phyloP scores from a whole-genome alignment of 495 filamentous ascomycete genomes.

The Penicillium robsamsonii region DNA sequence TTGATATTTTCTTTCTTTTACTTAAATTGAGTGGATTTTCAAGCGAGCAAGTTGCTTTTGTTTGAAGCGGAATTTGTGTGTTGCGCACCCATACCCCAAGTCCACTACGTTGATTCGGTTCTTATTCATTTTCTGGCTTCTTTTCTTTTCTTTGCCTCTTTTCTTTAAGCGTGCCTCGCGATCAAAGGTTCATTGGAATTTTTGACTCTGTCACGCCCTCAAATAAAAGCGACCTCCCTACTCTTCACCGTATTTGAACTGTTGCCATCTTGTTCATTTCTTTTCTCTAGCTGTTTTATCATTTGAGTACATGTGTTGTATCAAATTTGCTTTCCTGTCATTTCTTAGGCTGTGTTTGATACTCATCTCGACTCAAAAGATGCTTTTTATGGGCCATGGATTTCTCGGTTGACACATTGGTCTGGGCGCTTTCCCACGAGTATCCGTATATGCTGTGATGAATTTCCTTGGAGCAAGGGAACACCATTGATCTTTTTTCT shows the following conservation, averaged over 20 bases:
- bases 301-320: constrained; percentile 33
- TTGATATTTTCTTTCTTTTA: constrained; percentile 15
- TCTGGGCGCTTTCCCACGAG: constrained; percentile 20
- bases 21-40: constrained; percentile 44
- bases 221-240: constrained; percentile 46
- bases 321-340: constrained; percentile 22
- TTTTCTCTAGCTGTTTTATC: constrained; percentile 35
- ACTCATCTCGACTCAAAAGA: constrained; percentile 21
- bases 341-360: constrained; percentile 26
- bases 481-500: constrained; percentile 19
- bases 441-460: constrained; percentile 32
- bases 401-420: constrained; percentile 23
- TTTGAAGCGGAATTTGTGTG: constrained; percentile 50
- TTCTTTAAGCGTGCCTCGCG: constrained; percentile 34
- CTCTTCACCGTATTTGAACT: constrained; percentile 21
- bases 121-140: constrained; percentile 15
- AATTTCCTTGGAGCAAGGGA: constrained; percentile 23
- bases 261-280: constrained; percentile 25
- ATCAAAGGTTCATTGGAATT: constrained; percentile 37
- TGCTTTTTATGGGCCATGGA: constrained; percentile 20
- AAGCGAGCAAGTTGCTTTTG: constrained; percentile 45
- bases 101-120: constrained; percentile 44
- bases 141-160: constrained; percentile 9
- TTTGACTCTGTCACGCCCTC: constrained; percentile 35
- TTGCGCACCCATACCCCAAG: constrained; percentile 51